These are phyloP conservation scores for Sugiyamaella chiloensis DNA, from an alignment of 805 yeast genomes.

Conservation along the genomic window DNA sequence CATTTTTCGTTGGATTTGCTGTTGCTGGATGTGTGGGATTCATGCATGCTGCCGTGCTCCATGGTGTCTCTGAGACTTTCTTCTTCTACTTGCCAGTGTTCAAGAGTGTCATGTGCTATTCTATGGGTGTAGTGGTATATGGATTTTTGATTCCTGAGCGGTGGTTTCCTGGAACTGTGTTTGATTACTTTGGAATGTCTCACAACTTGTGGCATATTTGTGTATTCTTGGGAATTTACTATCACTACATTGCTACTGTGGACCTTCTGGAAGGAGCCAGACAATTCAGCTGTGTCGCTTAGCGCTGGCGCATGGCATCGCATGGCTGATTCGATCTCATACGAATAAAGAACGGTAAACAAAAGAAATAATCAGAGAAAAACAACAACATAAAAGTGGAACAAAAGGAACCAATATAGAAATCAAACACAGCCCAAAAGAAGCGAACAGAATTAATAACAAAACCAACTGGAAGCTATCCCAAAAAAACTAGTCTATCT, in stretches of 20 bases:
- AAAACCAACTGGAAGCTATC: too few relatives aligned
- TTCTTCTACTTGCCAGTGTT: slow-evolving; percentile 63
- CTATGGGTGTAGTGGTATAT: slow-evolving; percentile 80
- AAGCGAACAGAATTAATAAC: too few relatives aligned
- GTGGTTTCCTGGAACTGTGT: slow-evolving; percentile 41
- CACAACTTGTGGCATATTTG: slow-evolving; percentile 94
- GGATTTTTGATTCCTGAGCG: slow-evolving; percentile 88
- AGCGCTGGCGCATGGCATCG: background rate
- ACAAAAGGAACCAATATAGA: too few relatives aligned
- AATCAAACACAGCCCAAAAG: too few relatives aligned
- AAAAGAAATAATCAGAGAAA: background rate
- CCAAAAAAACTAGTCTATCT: too few relatives aligned
- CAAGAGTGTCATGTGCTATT: slow-evolving; percentile 70
- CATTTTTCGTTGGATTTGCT: slow-evolving; percentile 76
- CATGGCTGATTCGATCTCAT: background rate
- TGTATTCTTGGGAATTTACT: slow-evolving; percentile 84
- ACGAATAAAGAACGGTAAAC: background rate
- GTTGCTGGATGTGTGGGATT: slow-evolving; percentile 70
- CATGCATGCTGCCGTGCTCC: slow-evolving; percentile 49
- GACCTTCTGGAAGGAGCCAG: slow-evolving; percentile 57
- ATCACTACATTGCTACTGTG: slow-evolving; percentile 78
- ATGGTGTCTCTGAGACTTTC: slow-evolving; percentile 54
- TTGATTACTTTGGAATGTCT: slow-evolving; percentile 68
- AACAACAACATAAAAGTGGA: too few relatives aligned
- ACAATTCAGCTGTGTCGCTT: slow-evolving; percentile 22